phyloP scores from a whole-genome alignment of 305 asterid genomes.

The Withania somnifera region DNA sequence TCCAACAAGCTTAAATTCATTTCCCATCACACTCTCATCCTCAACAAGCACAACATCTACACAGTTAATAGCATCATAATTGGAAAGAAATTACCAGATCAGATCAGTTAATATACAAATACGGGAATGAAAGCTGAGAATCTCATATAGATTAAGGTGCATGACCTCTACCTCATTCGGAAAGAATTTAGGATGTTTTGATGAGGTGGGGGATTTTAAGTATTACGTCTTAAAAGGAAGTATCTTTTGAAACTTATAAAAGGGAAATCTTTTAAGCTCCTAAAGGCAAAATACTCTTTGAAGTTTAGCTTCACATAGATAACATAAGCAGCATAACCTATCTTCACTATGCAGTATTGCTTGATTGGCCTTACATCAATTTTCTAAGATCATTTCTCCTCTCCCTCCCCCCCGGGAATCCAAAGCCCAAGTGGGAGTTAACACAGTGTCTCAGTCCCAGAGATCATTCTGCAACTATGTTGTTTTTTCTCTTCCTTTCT shows the following conservation, averaged over 20 bases:
- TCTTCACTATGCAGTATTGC: not conserved
- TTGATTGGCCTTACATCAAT: not conserved
- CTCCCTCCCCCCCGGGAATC: not conserved
- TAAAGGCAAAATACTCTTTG: not conserved
- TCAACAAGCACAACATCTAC: slow-evolving; percentile 43
- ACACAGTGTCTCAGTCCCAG: not conserved
- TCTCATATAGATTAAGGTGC: not conserved
- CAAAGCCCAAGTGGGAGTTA: not conserved
- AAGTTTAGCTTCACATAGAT: not conserved
- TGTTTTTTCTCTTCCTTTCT: too few species aligned
- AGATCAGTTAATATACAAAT: not conserved
- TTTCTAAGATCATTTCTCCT: not conserved
- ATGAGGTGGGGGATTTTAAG: too few species aligned
- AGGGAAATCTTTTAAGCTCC: too few species aligned
- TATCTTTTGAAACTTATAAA: too few species aligned
- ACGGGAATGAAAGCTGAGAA: not conserved
- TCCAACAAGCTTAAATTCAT: slow-evolving; percentile 42
- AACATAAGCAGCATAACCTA: not conserved
- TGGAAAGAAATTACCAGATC: not conserved
- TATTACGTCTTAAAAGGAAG: too few species aligned
- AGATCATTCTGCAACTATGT: not conserved
- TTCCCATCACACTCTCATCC: slow-evolving; percentile 40
- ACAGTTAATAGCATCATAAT: not conserved
- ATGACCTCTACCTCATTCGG: not conserved
- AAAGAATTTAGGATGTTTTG: too few species aligned